Conservation (phyloP, 2,329 filamentous ascomycete genomes). For the Clonostachys byssicola region DNA sequence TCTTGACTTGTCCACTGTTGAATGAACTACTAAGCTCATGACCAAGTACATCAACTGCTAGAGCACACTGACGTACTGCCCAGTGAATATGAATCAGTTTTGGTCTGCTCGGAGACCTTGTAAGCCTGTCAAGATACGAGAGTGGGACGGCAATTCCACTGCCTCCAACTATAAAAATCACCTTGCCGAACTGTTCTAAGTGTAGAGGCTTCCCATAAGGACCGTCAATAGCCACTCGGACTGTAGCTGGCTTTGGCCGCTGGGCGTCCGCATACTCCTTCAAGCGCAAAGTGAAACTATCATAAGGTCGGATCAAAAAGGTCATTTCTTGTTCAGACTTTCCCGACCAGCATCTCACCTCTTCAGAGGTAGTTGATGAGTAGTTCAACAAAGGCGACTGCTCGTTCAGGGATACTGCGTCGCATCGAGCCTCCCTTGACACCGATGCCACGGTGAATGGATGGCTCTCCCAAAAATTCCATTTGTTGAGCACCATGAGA, state of each 20-base stretch:
- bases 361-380: neutral
- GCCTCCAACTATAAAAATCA: slow-evolving; percentile 37
- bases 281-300: slow-evolving; percentile 34
- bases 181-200: slow-evolving; percentile 26
- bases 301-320: slow-evolving; percentile 38
- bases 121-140: slow-evolving; percentile 21
- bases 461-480: slow-evolving; percentile 41
- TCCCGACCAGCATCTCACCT: neutral
- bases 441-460: slow-evolving; percentile 39
- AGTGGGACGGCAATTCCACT: slow-evolving; percentile 37
- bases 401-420: slow-evolving; percentile 11
- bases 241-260: slow-evolving; percentile 12
- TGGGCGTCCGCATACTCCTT: slow-evolving; percentile 16
- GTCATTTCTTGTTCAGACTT: slow-evolving; percentile 4
- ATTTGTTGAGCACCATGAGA: slow-evolving; percentile 32
- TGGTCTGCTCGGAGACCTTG: slow-evolving; percentile 17
- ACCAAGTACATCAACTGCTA: slow-evolving; percentile 24
- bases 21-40: slow-evolving; percentile 22
- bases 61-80: slow-evolving; percentile 32
- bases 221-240: slow-evolving; percentile 35
- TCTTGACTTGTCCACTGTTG: slow-evolving; percentile 16
- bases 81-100: slow-evolving; percentile 28
- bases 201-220: slow-evolving; percentile 35
- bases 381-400: slow-evolving; percentile 36
- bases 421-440: neutral